These are phyloP conservation scores for Arabidopsis thaliana DNA, from an alignment of 345 rosid genomes.

Conservation along the genomic window TAIR10.1 NC_003074.8:19609001-19609500, in stretches of 20 bases:
- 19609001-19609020: slow-evolving; percentile 1
- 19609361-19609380: slow-evolving; percentile 53
- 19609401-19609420: slow-evolving; percentile 55
- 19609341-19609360: slow-evolving; percentile 61
- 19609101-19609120: slow-evolving; percentile 4
- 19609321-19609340: slow-evolving; percentile 80
- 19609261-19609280: slow-evolving; percentile 56
- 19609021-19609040: slow-evolving; percentile 23
- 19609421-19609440: slow-evolving; percentile 62
- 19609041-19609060: slow-evolving; percentile 15
- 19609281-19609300: slow-evolving; percentile 62
- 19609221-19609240: slow-evolving; percentile 49
- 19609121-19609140: not conserved
- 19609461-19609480: slow-evolving; percentile 69
- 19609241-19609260: slow-evolving; percentile 55
- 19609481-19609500: slow-evolving; percentile 64
- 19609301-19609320: slow-evolving; percentile 85
- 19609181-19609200: slow-evolving; percentile 80
- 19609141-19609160: slow-evolving; percentile 68
- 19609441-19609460: slow-evolving; percentile 71
- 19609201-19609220: slow-evolving; percentile 48
- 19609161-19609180: slow-evolving; percentile 75
- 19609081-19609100: not conserved
- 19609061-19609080: slow-evolving; percentile 12
- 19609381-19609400: slow-evolving; percentile 48